A percentile compares a stretch with the other conserved stretches of the same genome.
Conservation (phyloP, 768 basidiomycete genomes). For the Tephrocybe sp. region DNA sequence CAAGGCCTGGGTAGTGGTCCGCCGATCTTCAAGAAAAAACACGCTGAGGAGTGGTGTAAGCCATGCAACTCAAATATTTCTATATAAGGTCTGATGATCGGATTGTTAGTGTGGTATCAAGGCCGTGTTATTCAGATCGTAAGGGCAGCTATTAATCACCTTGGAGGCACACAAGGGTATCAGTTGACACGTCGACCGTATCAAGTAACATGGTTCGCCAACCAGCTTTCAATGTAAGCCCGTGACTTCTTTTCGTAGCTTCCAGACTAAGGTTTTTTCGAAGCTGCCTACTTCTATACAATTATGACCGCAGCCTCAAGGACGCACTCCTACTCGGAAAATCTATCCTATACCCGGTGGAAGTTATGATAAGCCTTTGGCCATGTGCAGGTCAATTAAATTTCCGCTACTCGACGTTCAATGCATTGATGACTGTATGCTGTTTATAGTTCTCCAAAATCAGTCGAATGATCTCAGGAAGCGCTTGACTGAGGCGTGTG, state of each 20-base stretch:
- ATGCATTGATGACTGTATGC: neutral
- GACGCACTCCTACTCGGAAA: conserved; percentile 67
- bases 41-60: conserved; percentile 80
- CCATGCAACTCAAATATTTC: conserved; percentile 13
- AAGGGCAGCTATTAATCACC: conserved; percentile 48
- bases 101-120: conserved; percentile 59
- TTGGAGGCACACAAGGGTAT: conserved; percentile 49
- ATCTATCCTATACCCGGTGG: conserved; percentile 57
- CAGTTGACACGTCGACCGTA: conserved; percentile 67
- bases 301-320: conserved; percentile 52
- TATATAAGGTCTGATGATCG: neutral
- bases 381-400: conserved; percentile 43
- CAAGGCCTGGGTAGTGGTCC: conserved; percentile 47
- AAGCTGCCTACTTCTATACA: conserved; percentile 68
- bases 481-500: conserved; percentile 47
- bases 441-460: conserved; percentile 40
- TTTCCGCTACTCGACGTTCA: neutral
- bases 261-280: neutral
- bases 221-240: conserved; percentile 60
- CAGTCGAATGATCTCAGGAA: conserved; percentile 48
- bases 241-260: neutral
- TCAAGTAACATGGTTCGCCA: conserved; percentile 69
- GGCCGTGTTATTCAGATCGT: conserved; percentile 62
- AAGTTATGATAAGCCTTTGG: conserved; percentile 70
- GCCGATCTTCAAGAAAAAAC: conserved; percentile 64